Percentiles rank a stretch among this genome's conserved stretches.
These are phyloP conservation scores for Coprinopsis marcescibilis DNA, from an alignment of 768 basidiomycete species.

Conservation along the genomic window DNA sequence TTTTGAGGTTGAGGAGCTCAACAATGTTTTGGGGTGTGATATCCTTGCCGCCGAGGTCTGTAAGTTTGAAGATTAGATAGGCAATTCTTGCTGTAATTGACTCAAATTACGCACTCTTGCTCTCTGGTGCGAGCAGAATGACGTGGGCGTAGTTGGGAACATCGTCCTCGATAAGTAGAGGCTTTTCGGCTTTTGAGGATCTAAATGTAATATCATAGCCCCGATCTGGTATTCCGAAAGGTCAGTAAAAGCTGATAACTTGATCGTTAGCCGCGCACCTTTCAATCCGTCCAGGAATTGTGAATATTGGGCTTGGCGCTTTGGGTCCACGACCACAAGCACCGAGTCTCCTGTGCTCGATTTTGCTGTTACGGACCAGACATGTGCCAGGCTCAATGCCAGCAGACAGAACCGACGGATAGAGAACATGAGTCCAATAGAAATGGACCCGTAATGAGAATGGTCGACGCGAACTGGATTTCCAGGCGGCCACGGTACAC, in stretches of 20 bases:
- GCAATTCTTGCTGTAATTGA: neutral
- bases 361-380: constrained; percentile 39
- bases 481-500: constrained; percentile 20
- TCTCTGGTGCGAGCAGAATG: constrained; percentile 78
- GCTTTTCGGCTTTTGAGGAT: constrained; percentile 66
- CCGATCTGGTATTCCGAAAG: constrained; percentile 41
- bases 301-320: constrained; percentile 66
- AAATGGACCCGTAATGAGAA: constrained; percentile 5
- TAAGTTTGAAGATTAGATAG: constrained; percentile 8
- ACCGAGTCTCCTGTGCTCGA: constrained; percentile 83
- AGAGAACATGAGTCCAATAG: constrained; percentile 30
- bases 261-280: constrained; percentile 37
- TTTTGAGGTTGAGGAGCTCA: constrained; percentile 56
- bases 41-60: constrained; percentile 69
- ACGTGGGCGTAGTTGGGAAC: constrained; percentile 78
- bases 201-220: constrained; percentile 90
- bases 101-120: constrained; percentile 59
- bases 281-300: constrained; percentile 76
- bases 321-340: constrained; percentile 77
- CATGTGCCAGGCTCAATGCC: constrained; percentile 26
- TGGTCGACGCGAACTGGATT: constrained; percentile 6
- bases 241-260: neutral
- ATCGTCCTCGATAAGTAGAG: constrained; percentile 63
- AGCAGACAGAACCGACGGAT: constrained; percentile 25
- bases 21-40: constrained; percentile 80